These are phyloP conservation scores for Edaphochlamys debaryana DNA, from an alignment of 139 green algal species.

Conservation along the genomic window DNA sequence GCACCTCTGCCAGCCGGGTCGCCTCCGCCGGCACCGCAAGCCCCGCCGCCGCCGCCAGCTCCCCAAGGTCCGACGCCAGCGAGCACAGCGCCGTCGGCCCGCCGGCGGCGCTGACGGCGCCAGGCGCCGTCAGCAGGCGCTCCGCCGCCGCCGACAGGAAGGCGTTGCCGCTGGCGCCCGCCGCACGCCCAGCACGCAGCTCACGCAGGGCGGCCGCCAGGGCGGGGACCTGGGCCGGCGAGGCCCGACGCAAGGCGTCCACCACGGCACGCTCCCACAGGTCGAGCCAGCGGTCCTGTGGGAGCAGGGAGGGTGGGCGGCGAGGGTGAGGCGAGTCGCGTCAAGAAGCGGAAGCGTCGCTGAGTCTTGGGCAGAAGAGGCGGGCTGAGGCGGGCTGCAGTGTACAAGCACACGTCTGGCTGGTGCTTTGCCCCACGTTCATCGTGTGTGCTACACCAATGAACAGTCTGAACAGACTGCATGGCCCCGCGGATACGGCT, in stretches of 20 bases:
- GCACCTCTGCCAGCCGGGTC: conserved; percentile 1
- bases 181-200: not conserved
- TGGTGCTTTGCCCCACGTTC: too few relatives aligned
- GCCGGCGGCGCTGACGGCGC: not conserved
- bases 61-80: conserved; percentile 16
- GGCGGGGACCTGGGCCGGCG: not conserved
- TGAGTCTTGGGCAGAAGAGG: too few relatives aligned
- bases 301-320: not conserved
- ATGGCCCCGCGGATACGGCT: too few relatives aligned
- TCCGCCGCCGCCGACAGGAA: not conserved
- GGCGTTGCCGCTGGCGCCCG: too few relatives aligned
- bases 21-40: not conserved
- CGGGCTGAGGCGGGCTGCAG: too few relatives aligned
- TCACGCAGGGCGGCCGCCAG: conserved; percentile 7
- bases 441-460: too few relatives aligned
- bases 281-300: conserved; percentile 4
- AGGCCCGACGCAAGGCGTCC: not conserved
- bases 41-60: not conserved
- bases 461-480: too few relatives aligned
- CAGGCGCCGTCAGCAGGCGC: not conserved
- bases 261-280: not conserved
- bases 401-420: too few relatives aligned
- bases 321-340: too few relatives aligned
- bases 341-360: too few relatives aligned
- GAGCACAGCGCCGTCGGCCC: not conserved